Percentiles rank a stretch among this genome's conserved stretches.
phyloP scores from a whole-genome alignment of 345 rosid species.

The Lepidium aucheri region DNA sequence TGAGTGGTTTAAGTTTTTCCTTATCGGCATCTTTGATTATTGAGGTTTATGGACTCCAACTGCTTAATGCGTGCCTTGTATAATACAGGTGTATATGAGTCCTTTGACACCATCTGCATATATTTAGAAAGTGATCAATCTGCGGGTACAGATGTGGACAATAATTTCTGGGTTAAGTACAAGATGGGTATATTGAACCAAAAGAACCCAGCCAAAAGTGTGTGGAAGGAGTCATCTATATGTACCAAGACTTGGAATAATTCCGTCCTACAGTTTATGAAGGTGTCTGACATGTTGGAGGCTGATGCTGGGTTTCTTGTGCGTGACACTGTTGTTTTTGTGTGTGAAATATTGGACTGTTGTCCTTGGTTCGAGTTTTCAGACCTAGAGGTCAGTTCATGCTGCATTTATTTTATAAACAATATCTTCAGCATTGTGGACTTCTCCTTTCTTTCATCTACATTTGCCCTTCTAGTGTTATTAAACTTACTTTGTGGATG shows the following conservation, averaged over 20 bases:
- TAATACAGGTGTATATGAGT: conserved; percentile 94
- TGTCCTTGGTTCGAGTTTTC: conserved; percentile 97
- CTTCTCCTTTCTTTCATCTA: conserved; percentile 3
- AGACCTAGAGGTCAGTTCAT: conserved; percentile 77
- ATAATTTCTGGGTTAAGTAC: conserved; percentile 98
- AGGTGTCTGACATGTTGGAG: conserved; percentile 98
- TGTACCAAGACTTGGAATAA: conserved; percentile 99
- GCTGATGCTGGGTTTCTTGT: conserved; percentile 97
- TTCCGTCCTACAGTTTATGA: conserved; percentile 98
- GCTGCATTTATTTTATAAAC: conserved; percentile 4
- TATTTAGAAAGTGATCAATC: conserved; percentile 98
- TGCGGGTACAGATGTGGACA: conserved; percentile 81
- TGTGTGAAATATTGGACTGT: conserved; percentile 96
- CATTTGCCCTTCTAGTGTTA: not conserved
- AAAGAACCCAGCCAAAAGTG: conserved; percentile 84
- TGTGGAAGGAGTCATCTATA: conserved; percentile 99
- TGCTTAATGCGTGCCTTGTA: conserved; percentile 29
- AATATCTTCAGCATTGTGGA: conserved; percentile 5
- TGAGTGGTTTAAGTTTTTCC: conserved; percentile 46
- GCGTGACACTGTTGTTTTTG: conserved; percentile 97
- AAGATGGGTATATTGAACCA: conserved; percentile 97
- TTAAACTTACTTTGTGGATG: not conserved
- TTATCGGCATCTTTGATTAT: conserved; percentile 11
- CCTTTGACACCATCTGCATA: conserved; percentile 98
- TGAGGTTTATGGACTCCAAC: conserved; percentile 16